These are phyloP conservation scores for Cercospora sp. DNA, from an alignment of 2,329 filamentous ascomycete genomes.

Conservation along the genomic window DNA sequence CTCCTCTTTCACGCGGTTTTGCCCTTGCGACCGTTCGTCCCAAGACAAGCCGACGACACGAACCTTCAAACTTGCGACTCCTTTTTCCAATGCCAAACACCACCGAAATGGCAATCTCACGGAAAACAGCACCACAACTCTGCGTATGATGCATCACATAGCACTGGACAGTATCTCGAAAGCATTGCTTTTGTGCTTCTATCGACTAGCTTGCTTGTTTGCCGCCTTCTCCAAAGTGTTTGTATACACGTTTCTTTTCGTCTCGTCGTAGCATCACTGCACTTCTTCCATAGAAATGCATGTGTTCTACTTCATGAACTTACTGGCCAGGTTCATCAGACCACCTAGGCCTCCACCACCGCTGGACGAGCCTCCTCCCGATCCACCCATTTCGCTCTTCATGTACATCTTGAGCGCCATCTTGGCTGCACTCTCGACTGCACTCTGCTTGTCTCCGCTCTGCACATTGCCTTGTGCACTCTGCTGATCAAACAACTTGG, in stretches of 20 bases:
- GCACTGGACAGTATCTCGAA: background rate
- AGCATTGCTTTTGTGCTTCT: background rate
- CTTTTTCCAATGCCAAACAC: slow-evolving; percentile 1
- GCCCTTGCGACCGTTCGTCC: slow-evolving; percentile 1
- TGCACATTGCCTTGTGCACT: slow-evolving; percentile 52
- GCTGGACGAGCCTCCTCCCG: slow-evolving; percentile 46
- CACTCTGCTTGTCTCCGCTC: slow-evolving; percentile 72
- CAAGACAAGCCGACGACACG: background rate
- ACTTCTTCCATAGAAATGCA: background rate
- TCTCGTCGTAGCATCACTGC: background rate
- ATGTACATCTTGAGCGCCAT: slow-evolving; percentile 90
- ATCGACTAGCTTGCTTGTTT: background rate
- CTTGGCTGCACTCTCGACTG: slow-evolving; percentile 75
- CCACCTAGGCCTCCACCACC: slow-evolving; percentile 44
- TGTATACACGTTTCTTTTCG: background rate
- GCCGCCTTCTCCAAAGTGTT: background rate
- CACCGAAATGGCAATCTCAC: background rate
- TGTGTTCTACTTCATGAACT: slow-evolving; percentile 51
- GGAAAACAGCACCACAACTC: background rate
- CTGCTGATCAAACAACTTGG: slow-evolving; percentile 69
- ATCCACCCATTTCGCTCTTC: slow-evolving; percentile 64
- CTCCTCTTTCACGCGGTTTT: slow-evolving; percentile 1
- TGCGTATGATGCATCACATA: background rate
- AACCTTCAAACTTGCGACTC: slow-evolving; percentile 1
- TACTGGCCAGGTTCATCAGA: slow-evolving; percentile 60